Base-by-base conservation (phyloP, 768 basidiomycete genomes). In the Pholiota microspora region DNA sequence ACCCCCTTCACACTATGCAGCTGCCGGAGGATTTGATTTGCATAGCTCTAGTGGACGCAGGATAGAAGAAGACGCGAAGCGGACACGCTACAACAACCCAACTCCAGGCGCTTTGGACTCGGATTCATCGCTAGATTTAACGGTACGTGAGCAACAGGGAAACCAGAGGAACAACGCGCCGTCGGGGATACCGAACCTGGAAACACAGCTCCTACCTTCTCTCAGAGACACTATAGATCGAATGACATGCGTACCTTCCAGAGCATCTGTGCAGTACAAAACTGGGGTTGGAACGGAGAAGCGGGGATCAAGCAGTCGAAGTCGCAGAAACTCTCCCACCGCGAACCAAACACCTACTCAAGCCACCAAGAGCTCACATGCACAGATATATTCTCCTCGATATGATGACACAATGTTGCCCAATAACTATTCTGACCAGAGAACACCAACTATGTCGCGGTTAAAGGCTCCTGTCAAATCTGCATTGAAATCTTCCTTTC, bases 191-290 rank as follows among this genome's bases (percentile, higher is more conserved):
- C 82, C 84, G 5, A 71, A 83, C 24, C 65, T 88, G 27, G 88
- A 91, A 58, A 72, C 81, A 0, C 80, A 86, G 24, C 73, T 90
- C 3, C 67, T 90, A 32, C 88, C 88, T 7, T 85, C 86, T 15
- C 72, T 91, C 31, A 76, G 81, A 36, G 88, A 89, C 53, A 91
- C 88, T 0, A 78, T 91, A 32, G 80, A 85, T 60, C 79, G 82
- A 44, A 91, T 90, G 88, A 90, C 88, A 2, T 73, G 77, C 49
- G 71, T 77, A 12, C 80, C 82, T 0, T 73, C 73, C 35, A 69
- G 69, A 53, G 51, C 54, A 56, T 55, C 58, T 9, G 28, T 60
- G 8, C 45, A 54, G 13, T 31, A 53, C 25, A 49, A 34, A 21
- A 34, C 42, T 10, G 54, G 45, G 3, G 46, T n/a, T 16, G 45